These are phyloP conservation scores for Adansonia digitata DNA, from an alignment of 345 rosid genomes.

Conservation along the genomic window DNA sequence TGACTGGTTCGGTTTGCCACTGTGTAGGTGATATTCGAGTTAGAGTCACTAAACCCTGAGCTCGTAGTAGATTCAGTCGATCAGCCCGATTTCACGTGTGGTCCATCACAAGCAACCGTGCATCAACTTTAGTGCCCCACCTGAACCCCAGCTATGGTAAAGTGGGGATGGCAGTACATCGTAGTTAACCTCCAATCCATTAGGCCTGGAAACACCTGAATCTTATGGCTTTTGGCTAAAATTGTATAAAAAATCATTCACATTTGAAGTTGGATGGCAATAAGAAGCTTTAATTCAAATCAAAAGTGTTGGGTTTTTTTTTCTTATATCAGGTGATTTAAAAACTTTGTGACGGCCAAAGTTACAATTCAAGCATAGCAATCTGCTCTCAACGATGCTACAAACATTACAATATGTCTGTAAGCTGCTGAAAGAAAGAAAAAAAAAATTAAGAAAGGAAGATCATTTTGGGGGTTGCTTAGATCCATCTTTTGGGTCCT, in stretches of 20 bases:
- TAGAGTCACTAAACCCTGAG: constrained; percentile 51
- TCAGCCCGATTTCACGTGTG: constrained; percentile 8
- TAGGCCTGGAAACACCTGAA: background rate
- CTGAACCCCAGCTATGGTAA: background rate
- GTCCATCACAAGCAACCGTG: background rate
- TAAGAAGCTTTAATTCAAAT: background rate
- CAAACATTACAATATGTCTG: background rate
- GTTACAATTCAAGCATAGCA: background rate
- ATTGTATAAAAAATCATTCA: background rate
- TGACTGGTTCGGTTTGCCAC: background rate
- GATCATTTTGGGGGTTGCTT: constrained; percentile 31
- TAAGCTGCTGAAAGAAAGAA: background rate
- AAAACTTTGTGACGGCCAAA: background rate
- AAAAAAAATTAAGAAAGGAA: background rate
- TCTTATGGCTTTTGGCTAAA: background rate
- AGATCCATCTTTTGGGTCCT: constrained; percentile 47
- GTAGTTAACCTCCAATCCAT: background rate
- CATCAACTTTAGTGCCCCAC: background rate
- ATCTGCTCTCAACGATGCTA: background rate
- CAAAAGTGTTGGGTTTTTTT: background rate
- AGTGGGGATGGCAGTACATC: background rate
- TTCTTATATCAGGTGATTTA: background rate
- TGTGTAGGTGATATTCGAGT: constrained; percentile 61
- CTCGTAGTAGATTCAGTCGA: constrained; percentile 47
- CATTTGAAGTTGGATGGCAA: background rate